phyloP scores from a whole-genome alignment of 176 grass and related monocot genomes.

The Neostapfia colusana region DNA sequence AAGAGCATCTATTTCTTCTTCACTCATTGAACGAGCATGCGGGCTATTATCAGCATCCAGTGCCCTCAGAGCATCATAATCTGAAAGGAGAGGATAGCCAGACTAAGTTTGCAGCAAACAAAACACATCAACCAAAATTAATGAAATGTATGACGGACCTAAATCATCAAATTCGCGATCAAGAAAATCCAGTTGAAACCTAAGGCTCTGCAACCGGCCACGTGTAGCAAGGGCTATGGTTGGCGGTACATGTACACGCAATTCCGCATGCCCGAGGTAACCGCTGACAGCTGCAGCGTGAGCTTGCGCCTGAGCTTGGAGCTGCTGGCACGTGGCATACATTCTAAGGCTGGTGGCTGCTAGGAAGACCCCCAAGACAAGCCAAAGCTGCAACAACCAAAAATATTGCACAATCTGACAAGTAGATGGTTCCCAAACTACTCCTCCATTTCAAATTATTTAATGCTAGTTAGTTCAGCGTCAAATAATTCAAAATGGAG shows the following conservation, averaged over 20 bases:
- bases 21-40: slow-evolving; percentile 79
- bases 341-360: slow-evolving; percentile 88
- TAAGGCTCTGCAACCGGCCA: slow-evolving; percentile 80
- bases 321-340: slow-evolving; percentile 86
- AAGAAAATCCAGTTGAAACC: slow-evolving; percentile 89
- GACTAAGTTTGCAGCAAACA: slow-evolving; percentile 27
- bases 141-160: slow-evolving; percentile 46
- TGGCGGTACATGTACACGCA: slow-evolving; percentile 78
- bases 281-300: slow-evolving; percentile 64
- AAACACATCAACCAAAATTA: not conserved
- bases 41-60: slow-evolving; percentile 77
- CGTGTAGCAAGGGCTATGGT: slow-evolving; percentile 70
- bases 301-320: slow-evolving; percentile 75
- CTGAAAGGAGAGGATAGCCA: slow-evolving; percentile 48
- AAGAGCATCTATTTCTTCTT: slow-evolving; percentile 97
- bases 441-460: no score
- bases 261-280: slow-evolving; percentile 77
- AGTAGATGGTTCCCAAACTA: slow-evolving; percentile 11
- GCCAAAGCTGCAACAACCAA: slow-evolving; percentile 68
- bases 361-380: slow-evolving; percentile 85
- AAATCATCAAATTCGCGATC: slow-evolving; percentile 98
- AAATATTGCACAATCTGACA: slow-evolving; percentile 11
- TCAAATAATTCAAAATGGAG: no score
- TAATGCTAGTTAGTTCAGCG: no score
- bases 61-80: slow-evolving; percentile 90